Percentiles rank a stretch among this genome's conserved stretches.
Conservation (phyloP, 345 rosid genomes). For the Mercurialis annua region DNA sequence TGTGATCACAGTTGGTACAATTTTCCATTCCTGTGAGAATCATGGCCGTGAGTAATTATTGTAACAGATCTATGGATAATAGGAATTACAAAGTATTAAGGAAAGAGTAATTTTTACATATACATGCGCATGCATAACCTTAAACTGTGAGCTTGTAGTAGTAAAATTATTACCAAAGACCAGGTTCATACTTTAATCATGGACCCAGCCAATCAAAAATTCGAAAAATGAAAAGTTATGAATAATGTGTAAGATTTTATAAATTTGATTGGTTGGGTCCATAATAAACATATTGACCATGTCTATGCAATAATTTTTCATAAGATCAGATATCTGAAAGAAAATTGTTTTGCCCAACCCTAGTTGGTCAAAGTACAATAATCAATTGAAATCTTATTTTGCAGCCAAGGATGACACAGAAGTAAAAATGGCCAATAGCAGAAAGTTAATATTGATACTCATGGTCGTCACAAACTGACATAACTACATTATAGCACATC, state of each 20-base stretch:
- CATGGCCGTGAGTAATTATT: background rate
- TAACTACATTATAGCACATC: no score
- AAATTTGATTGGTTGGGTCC: no score
- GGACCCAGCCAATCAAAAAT: no score
- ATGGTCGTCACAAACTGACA: background rate
- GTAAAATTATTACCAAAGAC: background rate
- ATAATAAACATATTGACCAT: no score
- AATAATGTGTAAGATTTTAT: no score
- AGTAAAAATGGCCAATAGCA: background rate
- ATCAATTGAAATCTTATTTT: background rate
- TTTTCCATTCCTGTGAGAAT: constrained; percentile 71
- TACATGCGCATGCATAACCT: background rate
- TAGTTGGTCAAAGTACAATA: background rate
- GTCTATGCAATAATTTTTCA: no score
- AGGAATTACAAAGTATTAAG: background rate
- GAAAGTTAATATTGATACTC: background rate
- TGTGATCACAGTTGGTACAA: constrained; percentile 75
- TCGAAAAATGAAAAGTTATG: no score
- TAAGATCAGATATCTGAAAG: no score
- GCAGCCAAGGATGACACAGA: background rate
- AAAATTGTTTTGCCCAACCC: no score
- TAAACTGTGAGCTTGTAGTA: background rate
- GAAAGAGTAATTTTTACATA: background rate
- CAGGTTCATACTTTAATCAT: no score
- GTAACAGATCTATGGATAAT: background rate